Base-by-base conservation (phyloP, 108 stramenopile species). In the Fistulifera pelliculosa region DNA sequence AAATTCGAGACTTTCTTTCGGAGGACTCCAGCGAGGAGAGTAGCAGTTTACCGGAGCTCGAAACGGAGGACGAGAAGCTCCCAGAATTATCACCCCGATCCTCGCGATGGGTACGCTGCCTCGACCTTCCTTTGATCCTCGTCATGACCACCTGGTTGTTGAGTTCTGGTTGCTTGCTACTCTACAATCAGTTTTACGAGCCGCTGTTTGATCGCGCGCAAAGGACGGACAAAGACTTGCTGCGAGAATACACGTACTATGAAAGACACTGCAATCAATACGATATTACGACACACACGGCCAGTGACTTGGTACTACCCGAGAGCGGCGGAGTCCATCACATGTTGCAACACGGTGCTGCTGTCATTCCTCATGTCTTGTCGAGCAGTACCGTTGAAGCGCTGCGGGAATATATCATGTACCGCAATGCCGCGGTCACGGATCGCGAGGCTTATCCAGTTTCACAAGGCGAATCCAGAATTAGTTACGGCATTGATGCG, bases 191-290 rank as follows among this genome's bases (percentile, higher is more conserved):
- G 8, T 35, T 35, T 35, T 35, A 35, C 31, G 31, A 35, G 8
- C 31, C 31, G 3, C 27, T 78, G n/a, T 28, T 70, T 8, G 31
- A 67, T 28, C 65, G 64, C 7, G 68, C 77, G 15, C 43, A 53
- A n/a, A 64, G 72, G n/a, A 67, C 68, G 14, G 65, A 78, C 31
- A 51, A 43, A 7, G 61, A 70, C 27, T 62, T 81, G 24, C 28
- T 43, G 17, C 41, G 74, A 38, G 79, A 81, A 54, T 61, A 56
- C 44, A 81, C 79, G 2, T 81, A 81, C 51, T 81, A 76, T 45
- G 48, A 73, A 16, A 61, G 79, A 28, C 19, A 45, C 28, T 81
- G 79, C 41, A 65, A 35, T 0, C 27, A 43, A 13, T 25, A 43
- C 8, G 79, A 80, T 48, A 28, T 80, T 11, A 69, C 67, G 1